Base-by-base conservation (phyloP, 2,329 filamentous ascomycete species). In the Botryosphaeria dothidea region DNA sequence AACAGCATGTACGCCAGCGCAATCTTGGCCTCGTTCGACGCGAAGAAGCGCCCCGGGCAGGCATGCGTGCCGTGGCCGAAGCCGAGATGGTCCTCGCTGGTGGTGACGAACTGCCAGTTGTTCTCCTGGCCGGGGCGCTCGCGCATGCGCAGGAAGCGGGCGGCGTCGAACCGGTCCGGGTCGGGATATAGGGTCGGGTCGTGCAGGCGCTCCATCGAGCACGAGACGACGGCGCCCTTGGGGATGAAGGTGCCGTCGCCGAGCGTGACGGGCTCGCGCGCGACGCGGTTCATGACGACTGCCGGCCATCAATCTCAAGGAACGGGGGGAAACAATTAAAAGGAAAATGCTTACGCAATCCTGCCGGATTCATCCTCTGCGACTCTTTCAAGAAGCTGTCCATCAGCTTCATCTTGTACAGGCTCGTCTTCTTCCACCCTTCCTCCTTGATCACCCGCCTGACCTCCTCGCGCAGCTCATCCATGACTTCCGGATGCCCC, bases 381-480 rank as follows among this genome's bases (percentile, higher is more conserved):
- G 63, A 69, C 67, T 82, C 79, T 58, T 81, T 81, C 63, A 82
- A 68, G 0, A 76, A 73, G 62, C 80, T 81, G 67, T 82, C 80
- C 67, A 82, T 66, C 2, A 80, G 69, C 66, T 76, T 77, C 45
- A 82, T 68, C 51, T 78, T 76, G 65, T 75, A 76, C 2, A 82
- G 67, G 0, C 76, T 67, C 1, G 72, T 73, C 67, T 78, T 79
- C 17, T 69, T 73, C 73, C 74, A 74, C 19, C 73, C 71, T 21
- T 71, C 66, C 60, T 69, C 66, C 13, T 58, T 56, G 4, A 76
- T 65, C 45, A 72, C 74, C 3, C 54, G 31, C 17, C 71, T 52
- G 21, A 71, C 68, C 63, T 75, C 73, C 9, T 71, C 60, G 4
- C 74, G 67, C 25, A 76, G 58, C 3, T 68, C 68, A 27, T 68